Conservation (phyloP, 1,139 yeast genomes). For the Hemisphaericaspora subhashii region DNA sequence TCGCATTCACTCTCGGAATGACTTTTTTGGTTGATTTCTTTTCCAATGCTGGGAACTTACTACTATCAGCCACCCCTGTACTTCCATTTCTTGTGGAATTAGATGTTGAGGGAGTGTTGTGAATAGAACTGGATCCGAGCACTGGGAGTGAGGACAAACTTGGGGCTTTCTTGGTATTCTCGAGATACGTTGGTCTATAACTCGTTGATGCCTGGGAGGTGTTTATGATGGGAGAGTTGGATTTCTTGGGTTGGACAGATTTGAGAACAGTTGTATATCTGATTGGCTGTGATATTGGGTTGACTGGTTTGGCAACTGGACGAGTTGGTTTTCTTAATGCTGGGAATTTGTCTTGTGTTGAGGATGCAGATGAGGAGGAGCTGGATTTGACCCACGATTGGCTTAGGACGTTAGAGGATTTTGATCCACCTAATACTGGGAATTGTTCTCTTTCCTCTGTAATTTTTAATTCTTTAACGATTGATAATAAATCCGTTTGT, state of each 20-base stretch:
- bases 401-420: slow-evolving; percentile 17
- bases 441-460: slow-evolving; percentile 26
- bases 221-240: slow-evolving; percentile 11
- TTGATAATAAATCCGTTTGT: slow-evolving; percentile 25
- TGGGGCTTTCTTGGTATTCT: slow-evolving; percentile 16
- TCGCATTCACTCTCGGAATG: slow-evolving; percentile 43
- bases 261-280: slow-evolving; percentile 44
- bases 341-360: slow-evolving; percentile 48
- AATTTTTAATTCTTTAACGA: slow-evolving; percentile 23
- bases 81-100: slow-evolving; percentile 10
- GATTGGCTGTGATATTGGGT: slow-evolving; percentile 27
- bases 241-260: slow-evolving; percentile 17
- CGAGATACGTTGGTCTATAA: slow-evolving; percentile 35
- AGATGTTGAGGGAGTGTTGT: slow-evolving; percentile 9
- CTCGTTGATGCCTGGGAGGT: slow-evolving; percentile 20
- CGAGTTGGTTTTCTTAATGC: slow-evolving; percentile 45
- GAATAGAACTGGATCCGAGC: slow-evolving; percentile 13
- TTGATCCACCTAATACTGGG: slow-evolving; percentile 33
- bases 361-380: slow-evolving; percentile 15
- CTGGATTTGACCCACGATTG: slow-evolving; percentile 30
- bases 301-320: slow-evolving; percentile 14
- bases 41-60: slow-evolving; percentile 43
- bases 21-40: slow-evolving; percentile 34
- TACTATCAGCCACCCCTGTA: slow-evolving; percentile 13
- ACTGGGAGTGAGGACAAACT: slow-evolving; percentile 18